A percentile compares a stretch with the other conserved stretches of the same genome.
phyloP scores from a whole-genome alignment of 148 eudicot species.

The Hydrangea macrophylla region DNA sequence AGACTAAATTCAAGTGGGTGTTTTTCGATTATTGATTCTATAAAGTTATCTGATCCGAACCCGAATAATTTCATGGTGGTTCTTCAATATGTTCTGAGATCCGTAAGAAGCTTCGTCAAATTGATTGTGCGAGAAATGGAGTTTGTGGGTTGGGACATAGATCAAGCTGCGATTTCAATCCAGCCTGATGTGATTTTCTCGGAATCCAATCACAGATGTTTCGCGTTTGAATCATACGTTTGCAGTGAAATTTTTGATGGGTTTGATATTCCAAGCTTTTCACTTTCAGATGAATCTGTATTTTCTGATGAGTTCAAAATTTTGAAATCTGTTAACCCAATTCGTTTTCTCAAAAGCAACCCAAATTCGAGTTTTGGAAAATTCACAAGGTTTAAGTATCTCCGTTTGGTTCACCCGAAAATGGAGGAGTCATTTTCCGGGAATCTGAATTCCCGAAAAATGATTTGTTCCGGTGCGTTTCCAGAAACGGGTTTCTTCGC shows the following conservation, averaged over 20 bases:
- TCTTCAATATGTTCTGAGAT: constrained; percentile 46
- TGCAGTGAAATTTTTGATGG: constrained; percentile 71
- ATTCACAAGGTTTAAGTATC: constrained; percentile 58
- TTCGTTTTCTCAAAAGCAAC: constrained; percentile 30
- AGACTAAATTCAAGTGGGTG: constrained; percentile 56
- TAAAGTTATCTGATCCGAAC: constrained; percentile 36
- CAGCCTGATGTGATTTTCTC: constrained; percentile 31
- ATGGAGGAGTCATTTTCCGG: constrained; percentile 91
- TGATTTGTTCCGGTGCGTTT: constrained; percentile 52
- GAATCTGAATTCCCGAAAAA: constrained; percentile 67
- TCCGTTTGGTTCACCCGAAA: constrained; percentile 72
- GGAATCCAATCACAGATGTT: constrained; percentile 42
- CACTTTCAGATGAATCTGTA: constrained; percentile 14
- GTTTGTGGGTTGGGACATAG: constrained; percentile 62
- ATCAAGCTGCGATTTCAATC: constrained; percentile 58
- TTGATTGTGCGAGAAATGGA: constrained; percentile 71
- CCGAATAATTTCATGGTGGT: constrained; percentile 46
- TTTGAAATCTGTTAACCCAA: constrained; percentile 35
- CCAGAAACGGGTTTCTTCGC: constrained; percentile 62
- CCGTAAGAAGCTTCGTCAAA: constrained; percentile 62
- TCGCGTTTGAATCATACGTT: constrained; percentile 67
- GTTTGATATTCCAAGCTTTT: constrained; percentile 43
- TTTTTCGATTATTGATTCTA: constrained; percentile 36
- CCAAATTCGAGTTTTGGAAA: constrained; percentile 52
- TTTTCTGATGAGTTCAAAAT: constrained; percentile 25